Evolutionary conservation across 768 basidiomycete species (phyloP), one percentile per base, ranked within the genome.

Genomic region (Grammothele lineata): DNA sequence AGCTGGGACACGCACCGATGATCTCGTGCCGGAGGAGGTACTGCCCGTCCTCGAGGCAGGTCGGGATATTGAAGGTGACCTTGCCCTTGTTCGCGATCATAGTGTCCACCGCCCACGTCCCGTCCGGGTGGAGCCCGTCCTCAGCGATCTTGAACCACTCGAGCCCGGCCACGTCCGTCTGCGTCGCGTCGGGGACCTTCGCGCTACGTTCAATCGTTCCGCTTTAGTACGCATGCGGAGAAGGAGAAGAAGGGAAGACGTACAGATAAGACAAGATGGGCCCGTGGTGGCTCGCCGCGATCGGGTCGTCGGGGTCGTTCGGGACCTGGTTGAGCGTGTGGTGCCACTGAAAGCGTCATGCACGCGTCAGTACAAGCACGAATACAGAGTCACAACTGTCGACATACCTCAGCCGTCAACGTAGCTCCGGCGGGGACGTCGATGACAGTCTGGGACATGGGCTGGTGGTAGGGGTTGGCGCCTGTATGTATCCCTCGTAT

Each of bases 81-180:
- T 75, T 73, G 17, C 77, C 77, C 59, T 74, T 70, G 58, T 74
- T 74, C 12, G 63, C 57, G 37, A 75, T 69, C 37, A 78, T 51
- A 6, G 64, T 57, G 55, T 77, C 73, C 14, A 75, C 72, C 26
- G 62, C 76, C 77, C 77, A 79, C n/a, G 58, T 51, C 24, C 62
- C 56, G 37, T 55, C 58, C 34, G 58, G 55, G 11, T 42, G 41
- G 23, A 65, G 60, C 12, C 72, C 73, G 45, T 74, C 75, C 45
- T 78, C 63, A 44, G 67, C 71, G 49, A 78, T 75, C 48, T 60
- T 78, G 66, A 78, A 78, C 76, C 76, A 78, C 44, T 70, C 58
- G 10, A 75, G 62, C n/a, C 77, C 71, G 2, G 76, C 77, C 4
- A 76, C 70, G 15, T 8, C 17, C 15, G 15, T 9, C 50, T 79